Evolutionary conservation across 352 stramenopile genomes (phyloP).

Genomic region (Pythium phragmitis): DNA sequence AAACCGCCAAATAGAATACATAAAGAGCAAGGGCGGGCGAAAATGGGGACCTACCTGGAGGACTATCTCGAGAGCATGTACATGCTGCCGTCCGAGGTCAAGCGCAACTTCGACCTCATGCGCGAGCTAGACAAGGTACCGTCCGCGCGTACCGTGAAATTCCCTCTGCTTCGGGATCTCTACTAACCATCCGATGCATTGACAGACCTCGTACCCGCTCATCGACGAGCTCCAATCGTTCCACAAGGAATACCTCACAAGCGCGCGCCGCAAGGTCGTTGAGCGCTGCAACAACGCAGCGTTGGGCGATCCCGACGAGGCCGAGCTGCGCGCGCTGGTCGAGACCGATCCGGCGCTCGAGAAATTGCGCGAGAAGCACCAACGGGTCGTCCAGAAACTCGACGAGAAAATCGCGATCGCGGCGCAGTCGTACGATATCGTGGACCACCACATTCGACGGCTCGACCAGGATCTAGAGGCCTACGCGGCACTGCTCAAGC

Average conservation of each 20-base stretch:
- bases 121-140: conserved; percentile 83
- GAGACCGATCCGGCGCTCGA: conserved; percentile 47
- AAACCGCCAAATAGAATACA: background rate
- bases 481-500: conserved; percentile 67
- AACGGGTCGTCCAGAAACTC: conserved; percentile 79
- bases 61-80: conserved; percentile 90
- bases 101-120: conserved; percentile 90
- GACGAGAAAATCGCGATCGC: conserved; percentile 89
- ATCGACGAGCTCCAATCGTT: conserved; percentile 69
- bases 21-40: background rate
- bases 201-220: conserved; percentile 72
- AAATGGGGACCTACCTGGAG: conserved; percentile 86
- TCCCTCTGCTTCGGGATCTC: too few species aligned
- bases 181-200: background rate
- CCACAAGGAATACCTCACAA: conserved; percentile 64
- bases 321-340: conserved; percentile 67
- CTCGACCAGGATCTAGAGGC: conserved; percentile 76
- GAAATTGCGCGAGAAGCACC: conserved; percentile 53
- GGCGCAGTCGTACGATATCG: conserved; percentile 83
- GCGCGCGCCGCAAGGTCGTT: conserved; percentile 59
- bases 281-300: conserved; percentile 51
- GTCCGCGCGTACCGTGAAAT: too few species aligned
- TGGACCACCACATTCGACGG: conserved; percentile 85
- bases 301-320: conserved; percentile 52
- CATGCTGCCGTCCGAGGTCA: conserved; percentile 88